Base-by-base conservation (phyloP, 2,329 filamentous ascomycete species). In the Stagonosporopsis chrysanthemi region DNA sequence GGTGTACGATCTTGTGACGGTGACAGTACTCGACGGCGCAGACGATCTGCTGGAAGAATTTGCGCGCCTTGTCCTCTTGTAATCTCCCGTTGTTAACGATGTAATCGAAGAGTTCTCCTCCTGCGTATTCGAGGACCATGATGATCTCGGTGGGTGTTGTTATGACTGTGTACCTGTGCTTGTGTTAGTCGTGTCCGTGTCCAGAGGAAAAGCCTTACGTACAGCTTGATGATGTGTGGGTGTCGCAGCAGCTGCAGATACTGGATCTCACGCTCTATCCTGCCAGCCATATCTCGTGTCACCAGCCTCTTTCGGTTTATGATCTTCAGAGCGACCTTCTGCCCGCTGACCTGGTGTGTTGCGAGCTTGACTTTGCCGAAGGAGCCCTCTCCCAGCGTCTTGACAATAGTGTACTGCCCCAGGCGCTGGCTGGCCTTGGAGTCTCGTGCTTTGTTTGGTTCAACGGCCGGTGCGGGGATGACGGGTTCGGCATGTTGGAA, bases 291-390 rank as follows among this genome's bases (percentile, higher is more conserved):
- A 78, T 99, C 95, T 72, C 94, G 86, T 67, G 93, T 98, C 68
- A 97, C 92, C 72, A 99, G 85, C 82, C 97, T 96, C 82, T 95
- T 95, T 65, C 95, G 87, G 39, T 92, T 91, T 72, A 99, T 99
- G 74, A 98, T 97, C 84, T 99, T 99, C 74, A 99, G 85, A 26
- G 95, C 95, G 47, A 99, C 95, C 80, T 97, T 91, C 78, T 98
- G 93, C 63, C 91, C 91, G 66, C 91, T 98, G 66, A 92, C 88
- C 71, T 92, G 88, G 75, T 99, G 95, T 39, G 93, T 90, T 22
- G 95, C 95, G 69, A 99, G 86, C 83, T 98, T 98, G 76, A 99
- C 95, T 81, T 99, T 99, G 69, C 95, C 95, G 76, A 99, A 99
- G 2, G 93, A 97, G 43, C 95, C 95, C 80, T 99, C 95, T 54